Evolutionary conservation across 202 grass and related monocot genomes (phyloP), one percentile per base, ranked within the genome.

Genomic region (Miscanthus sacchariflorus): DNA sequence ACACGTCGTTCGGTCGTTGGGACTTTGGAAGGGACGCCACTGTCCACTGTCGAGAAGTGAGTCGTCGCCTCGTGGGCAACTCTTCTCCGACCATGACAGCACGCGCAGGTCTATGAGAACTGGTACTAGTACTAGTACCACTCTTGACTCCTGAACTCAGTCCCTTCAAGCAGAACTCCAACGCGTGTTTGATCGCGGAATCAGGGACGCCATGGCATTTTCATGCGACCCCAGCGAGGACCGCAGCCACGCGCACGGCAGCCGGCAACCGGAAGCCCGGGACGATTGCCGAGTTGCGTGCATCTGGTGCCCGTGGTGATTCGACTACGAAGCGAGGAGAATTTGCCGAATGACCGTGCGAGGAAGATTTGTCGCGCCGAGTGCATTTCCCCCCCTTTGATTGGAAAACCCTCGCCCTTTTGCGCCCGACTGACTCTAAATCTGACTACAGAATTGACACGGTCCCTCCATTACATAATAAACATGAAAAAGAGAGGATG

Each of bases 101-200:
- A 36, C 59, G 13, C 61, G 9, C 40, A 21, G 46, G 48, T 83
- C 81, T 42, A 24, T 36, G 36, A 13, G 21, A 40, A 72, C 10
- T 6, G 3, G 12, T 39, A 23, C 15, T 28, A 63, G 21, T 1
- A 23, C 40, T 72, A 12, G 38, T 42, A 42, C 39, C 7, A 42
- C 70, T 43, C 19, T 11, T 23, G 15, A n/a, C 1, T 30, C 25
- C 14, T 6, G 27, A 59, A 58, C 74, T 36, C 48, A 3, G 14
- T 17, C 28, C 24, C 28, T 36, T 21, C 14, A 15, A 35, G 74
- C 27, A 77, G 9, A 28, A 52, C 45, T 82, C 52, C 25, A 12
- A 49, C 68, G 81, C 81, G 81, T 59, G 68, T 87, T 38, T 27
- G 77, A 87, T 65, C 78, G 28, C 4, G 45, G 59, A 75, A 78